A percentile compares a stretch with the other conserved stretches of the same genome.
phyloP scores from a whole-genome alignment of 495 filamentous ascomycete species.

The Xylaria bambusicola region DNA sequence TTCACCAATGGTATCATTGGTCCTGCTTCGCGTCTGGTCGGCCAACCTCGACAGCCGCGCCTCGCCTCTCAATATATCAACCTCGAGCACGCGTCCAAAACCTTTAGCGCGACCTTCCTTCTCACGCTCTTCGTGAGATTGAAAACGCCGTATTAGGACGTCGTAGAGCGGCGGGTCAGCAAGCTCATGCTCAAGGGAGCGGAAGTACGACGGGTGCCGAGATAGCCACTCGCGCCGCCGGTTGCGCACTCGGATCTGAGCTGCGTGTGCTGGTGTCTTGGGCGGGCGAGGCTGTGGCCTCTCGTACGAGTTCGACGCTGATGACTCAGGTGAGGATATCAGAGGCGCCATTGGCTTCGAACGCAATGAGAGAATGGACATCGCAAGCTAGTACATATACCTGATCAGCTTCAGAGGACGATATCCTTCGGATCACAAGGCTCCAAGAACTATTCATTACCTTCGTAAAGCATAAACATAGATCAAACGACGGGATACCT shows the following conservation, averaged over 20 bases:
- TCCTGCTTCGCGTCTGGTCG: neutral
- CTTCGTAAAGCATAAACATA: no score
- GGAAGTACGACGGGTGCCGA: conserved; percentile 42
- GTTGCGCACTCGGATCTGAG: conserved; percentile 43
- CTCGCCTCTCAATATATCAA: conserved; percentile 71
- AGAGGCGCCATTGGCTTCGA: conserved; percentile 7
- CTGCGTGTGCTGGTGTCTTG: conserved; percentile 32
- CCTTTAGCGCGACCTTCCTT: conserved; percentile 70
- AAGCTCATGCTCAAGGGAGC: conserved; percentile 45
- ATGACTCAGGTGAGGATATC: conserved; percentile 7
- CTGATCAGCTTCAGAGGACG: no score
- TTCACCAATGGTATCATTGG: neutral
- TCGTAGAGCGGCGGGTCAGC: conserved; percentile 79
- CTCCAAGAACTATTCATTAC: no score
- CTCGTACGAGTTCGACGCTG: conserved; percentile 14
- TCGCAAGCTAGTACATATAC: no score
- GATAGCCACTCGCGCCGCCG: conserved; percentile 46
- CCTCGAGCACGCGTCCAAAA: conserved; percentile 71
- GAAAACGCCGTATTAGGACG: conserved; percentile 75
- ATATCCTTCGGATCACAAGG: no score
- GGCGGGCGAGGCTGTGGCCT: conserved; percentile 43
- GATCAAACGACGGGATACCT: no score
- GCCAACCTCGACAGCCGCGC: conserved; percentile 58
- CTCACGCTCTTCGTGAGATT: conserved; percentile 70
- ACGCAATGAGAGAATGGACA: no score